A percentile compares a stretch with the other conserved stretches of the same genome.
Conservation (phyloP, 345 rosid genomes). For the Syzygium oleosum region DNA sequence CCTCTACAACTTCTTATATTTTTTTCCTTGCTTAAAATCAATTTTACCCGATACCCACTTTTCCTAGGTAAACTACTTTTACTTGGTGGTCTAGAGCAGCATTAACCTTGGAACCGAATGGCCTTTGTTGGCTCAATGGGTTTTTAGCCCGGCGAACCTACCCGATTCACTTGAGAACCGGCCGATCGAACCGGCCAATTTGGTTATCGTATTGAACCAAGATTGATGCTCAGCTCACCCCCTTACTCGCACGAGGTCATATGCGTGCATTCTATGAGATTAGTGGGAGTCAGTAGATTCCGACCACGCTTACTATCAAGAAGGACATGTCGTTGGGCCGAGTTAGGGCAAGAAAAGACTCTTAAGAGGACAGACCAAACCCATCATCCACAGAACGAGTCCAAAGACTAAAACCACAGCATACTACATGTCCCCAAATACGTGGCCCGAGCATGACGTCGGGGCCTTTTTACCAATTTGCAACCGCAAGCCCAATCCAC, state of each 20-base stretch:
- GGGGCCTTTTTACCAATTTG: background rate
- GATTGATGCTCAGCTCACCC: no score
- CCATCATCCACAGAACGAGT: background rate
- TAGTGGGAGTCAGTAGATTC: background rate
- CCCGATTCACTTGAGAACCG: background rate
- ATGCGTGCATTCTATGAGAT: background rate
- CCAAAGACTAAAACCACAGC: background rate
- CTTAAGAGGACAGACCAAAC: background rate
- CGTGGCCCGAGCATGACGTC: background rate
- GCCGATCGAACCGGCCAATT: background rate
- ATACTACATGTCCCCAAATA: background rate
- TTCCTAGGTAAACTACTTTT: background rate
- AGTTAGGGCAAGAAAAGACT: background rate
- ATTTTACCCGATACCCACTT: background rate
- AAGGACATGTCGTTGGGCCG: background rate
- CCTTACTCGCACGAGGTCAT: background rate
- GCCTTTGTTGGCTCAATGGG: background rate
- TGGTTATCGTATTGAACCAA: no score
- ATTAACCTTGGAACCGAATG: no score
- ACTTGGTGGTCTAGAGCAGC: background rate
- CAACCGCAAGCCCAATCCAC: background rate
- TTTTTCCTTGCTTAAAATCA: background rate
- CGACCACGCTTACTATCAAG: background rate
- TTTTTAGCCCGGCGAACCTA: background rate
- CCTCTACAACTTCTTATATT: background rate